Conservation (phyloP, 805 yeast genomes). For the Cyberlindnera galapagoensis region DNA sequence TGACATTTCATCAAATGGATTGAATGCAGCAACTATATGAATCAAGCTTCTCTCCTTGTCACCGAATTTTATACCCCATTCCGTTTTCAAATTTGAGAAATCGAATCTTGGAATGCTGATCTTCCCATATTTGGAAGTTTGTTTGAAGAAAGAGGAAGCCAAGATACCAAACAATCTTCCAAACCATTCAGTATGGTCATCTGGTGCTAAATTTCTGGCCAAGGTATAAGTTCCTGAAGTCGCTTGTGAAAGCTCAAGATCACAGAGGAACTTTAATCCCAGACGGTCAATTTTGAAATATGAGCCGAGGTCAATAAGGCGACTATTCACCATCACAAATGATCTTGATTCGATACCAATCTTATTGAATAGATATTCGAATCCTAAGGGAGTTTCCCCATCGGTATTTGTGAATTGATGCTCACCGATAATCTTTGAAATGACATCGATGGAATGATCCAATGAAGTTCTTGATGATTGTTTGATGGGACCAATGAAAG, state of each 20-base stretch:
- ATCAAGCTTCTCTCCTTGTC: conserved; percentile 30
- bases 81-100: conserved; percentile 27
- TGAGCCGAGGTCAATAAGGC: conserved; percentile 40
- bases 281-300: no score
- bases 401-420: conserved; percentile 11
- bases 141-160: conserved; percentile 40
- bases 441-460: conserved; percentile 10
- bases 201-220: no score
- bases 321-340: conserved; percentile 48
- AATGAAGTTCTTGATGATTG: conserved; percentile 14
- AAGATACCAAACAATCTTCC: conserved; percentile 39
- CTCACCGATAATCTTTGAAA: conserved; percentile 8
- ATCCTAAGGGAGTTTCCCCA: conserved; percentile 1
- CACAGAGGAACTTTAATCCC: no score
- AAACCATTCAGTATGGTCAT: conserved; percentile 34
- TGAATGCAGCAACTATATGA: conserved; percentile 54
- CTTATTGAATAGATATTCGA: conserved; percentile 22
- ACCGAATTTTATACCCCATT: conserved; percentile 20
- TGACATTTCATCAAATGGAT: conserved; percentile 66
- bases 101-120: conserved; percentile 44
- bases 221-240: no score
- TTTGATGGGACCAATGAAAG: conserved; percentile 15
- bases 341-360: conserved; percentile 30
- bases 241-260: no score
- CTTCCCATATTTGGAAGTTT: no score